Percentiles rank a stretch among this genome's conserved stretches.
These are phyloP conservation scores for Raphanus raphanistrum DNA, from an alignment of 345 rosid genomes.

Conservation along the genomic window DNA sequence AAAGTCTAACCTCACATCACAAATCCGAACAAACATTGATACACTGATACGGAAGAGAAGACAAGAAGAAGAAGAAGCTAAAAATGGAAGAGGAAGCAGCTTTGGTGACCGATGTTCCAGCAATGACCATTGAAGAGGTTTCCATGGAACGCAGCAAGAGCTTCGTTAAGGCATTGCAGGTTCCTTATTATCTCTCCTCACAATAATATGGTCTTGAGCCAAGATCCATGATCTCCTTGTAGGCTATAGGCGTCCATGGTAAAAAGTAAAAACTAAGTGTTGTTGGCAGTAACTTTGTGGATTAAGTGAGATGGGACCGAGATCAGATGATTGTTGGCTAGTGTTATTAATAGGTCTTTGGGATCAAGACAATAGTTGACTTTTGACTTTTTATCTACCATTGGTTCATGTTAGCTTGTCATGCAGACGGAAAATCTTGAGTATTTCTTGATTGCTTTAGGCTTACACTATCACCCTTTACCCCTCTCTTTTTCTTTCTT, in stretches of 20 bases:
- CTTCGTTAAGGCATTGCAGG: conserved; percentile 96
- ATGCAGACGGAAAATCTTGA: background rate
- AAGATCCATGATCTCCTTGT: background rate
- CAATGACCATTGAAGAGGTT: conserved; percentile 89
- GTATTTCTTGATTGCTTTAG: conserved; percentile 10
- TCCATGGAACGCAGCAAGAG: conserved; percentile 98
- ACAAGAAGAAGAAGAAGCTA: background rate
- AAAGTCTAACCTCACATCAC: conserved; percentile 37
- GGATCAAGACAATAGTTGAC: background rate
- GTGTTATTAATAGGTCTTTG: conserved; percentile 10
- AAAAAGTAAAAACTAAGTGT: background rate
- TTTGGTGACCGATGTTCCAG: conserved; percentile 47
- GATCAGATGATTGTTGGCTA: conserved; percentile 29
- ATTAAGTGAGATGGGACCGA: conserved; percentile 31
- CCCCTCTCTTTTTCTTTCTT: background rate
- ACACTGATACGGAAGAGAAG: conserved; percentile 8
- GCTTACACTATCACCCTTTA: background rate
- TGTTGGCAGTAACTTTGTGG: conserved; percentile 8
- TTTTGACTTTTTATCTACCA: conserved; percentile 10
- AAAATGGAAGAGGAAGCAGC: conserved; percentile 25
- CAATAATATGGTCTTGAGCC: background rate
- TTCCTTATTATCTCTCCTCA: conserved; percentile 11
- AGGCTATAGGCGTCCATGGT: background rate
- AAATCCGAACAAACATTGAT: conserved; percentile 29
- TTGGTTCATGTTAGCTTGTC: conserved; percentile 21